A percentile compares a stretch with the other conserved stretches of the same genome.
These are phyloP conservation scores for Lophiostoma macrostomum DNA, from an alignment of 495 filamentous ascomycete genomes.

Conservation along the genomic window DNA sequence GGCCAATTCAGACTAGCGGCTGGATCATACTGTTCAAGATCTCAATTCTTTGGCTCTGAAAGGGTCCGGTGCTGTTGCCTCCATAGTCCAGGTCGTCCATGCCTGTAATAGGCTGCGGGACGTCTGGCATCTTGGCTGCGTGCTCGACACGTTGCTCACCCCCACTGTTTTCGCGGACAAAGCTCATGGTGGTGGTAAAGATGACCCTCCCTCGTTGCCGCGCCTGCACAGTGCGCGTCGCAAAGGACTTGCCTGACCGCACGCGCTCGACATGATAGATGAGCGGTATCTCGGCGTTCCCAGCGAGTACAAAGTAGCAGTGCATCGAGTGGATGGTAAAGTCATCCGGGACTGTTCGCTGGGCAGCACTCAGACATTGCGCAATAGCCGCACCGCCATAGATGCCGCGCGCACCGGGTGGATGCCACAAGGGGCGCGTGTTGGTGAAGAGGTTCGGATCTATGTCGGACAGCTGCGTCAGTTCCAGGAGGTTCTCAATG, in stretches of 20 bases:
- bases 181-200: constrained; percentile 91
- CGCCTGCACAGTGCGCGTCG: constrained; percentile 93
- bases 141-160: constrained; percentile 60
- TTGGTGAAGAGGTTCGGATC: constrained; percentile 87
- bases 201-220: constrained; percentile 84
- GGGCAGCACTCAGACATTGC: constrained; percentile 84
- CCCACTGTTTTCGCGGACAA: constrained; percentile 68
- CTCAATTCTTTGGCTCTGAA: constrained; percentile 55
- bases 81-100: constrained; percentile 25
- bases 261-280: constrained; percentile 91
- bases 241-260: constrained; percentile 83
- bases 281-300: constrained; percentile 78
- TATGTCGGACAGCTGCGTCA: constrained; percentile 76
- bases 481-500: constrained; percentile 85
- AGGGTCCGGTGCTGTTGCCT: constrained; percentile 46
- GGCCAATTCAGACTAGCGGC: not conserved
- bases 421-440: constrained; percentile 83
- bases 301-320: constrained; percentile 96
- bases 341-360: constrained; percentile 73
- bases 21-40: constrained; percentile 45
- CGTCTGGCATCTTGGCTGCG: constrained; percentile 54
- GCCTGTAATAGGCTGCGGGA: constrained; percentile 23
- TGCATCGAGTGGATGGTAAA: constrained; percentile 94
- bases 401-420: constrained; percentile 84
- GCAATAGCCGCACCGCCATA: constrained; percentile 93